Percentiles rank a stretch among this genome's conserved stretches.
phyloP scores from a whole-genome alignment of 1,284 basidiomycete species.

The Ustilago bromivora region DNA sequence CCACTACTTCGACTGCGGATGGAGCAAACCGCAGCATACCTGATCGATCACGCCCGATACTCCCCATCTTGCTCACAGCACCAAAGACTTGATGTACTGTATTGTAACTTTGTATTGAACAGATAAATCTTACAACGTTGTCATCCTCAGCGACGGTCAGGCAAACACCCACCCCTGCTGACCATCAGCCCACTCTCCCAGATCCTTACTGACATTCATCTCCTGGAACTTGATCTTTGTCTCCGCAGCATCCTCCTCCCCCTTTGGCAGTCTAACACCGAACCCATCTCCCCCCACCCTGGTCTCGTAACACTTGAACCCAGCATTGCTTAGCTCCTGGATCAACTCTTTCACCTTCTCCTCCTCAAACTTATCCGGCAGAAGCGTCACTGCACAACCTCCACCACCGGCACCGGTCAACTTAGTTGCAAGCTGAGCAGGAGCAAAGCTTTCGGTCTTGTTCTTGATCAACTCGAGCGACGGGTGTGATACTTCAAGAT shows the following conservation, averaged over 20 bases:
- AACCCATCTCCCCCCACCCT: constrained; percentile 92
- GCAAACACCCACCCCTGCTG: constrained; percentile 35
- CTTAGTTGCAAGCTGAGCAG: constrained; percentile 81
- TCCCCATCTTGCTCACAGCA: not conserved
- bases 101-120: constrained; percentile 1
- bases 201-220: constrained; percentile 19
- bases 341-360: constrained; percentile 43
- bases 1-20: not conserved
- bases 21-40: not conserved
- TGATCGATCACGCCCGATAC: not conserved
- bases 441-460: constrained; percentile 77
- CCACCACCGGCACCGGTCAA: constrained; percentile 98
- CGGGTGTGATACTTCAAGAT: constrained; percentile 93
- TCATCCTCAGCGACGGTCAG: not conserved
- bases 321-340: constrained; percentile 70
- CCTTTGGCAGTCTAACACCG: constrained; percentile 77
- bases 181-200: constrained; percentile 32
- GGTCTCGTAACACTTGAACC: constrained; percentile 88
- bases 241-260: constrained; percentile 29
- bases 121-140: not conserved
- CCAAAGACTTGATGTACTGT: not conserved
- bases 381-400: constrained; percentile 93
- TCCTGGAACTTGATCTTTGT: constrained; percentile 30
- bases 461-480: constrained; percentile 84
- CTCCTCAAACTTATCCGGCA: constrained; percentile 80